Percentiles rank a stretch among this genome's conserved stretches.
Conservation (phyloP, 257 asterid species). For the Leonotis leonurus region DNA sequence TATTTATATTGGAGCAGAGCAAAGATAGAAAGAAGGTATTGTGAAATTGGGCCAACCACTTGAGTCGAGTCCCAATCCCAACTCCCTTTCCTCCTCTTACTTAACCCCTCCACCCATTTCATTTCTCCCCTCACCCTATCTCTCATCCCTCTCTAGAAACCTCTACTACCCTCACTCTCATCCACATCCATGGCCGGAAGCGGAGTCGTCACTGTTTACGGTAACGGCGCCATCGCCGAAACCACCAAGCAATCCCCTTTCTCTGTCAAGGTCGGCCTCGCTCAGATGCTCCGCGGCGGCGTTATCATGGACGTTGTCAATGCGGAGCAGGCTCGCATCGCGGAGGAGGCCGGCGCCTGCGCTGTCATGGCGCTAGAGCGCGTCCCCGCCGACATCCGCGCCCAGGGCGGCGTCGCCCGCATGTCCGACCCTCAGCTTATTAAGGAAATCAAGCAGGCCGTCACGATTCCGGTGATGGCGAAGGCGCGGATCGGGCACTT, state of each 20-base stretch:
- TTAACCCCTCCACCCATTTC: slow-evolving; percentile 18
- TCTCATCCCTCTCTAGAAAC: neutral
- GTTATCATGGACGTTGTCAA: slow-evolving; percentile 90
- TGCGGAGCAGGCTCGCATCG: slow-evolving; percentile 91
- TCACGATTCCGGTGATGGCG: slow-evolving; percentile 90
- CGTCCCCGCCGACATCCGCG: slow-evolving; percentile 88
- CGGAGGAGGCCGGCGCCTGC: slow-evolving; percentile 93
- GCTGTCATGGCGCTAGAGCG: slow-evolving; percentile 97
- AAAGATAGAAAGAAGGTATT: too few relatives aligned
- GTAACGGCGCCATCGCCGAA: slow-evolving; percentile 84
- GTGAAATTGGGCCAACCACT: slow-evolving; percentile 20
- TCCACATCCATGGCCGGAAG: slow-evolving; percentile 55
- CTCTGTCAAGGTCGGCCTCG: slow-evolving; percentile 87
- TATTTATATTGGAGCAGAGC: neutral
- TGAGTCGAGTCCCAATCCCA: slow-evolving; percentile 13
- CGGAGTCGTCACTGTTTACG: slow-evolving; percentile 85
- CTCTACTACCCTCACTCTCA: too few relatives aligned
- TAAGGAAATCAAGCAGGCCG: slow-evolving; percentile 81
- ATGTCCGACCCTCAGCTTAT: slow-evolving; percentile 87
- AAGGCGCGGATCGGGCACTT: slow-evolving; percentile 84
- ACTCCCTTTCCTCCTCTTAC: slow-evolving; percentile 4
- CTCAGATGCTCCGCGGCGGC: slow-evolving; percentile 97
- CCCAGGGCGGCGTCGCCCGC: slow-evolving; percentile 92
- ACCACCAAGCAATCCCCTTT: slow-evolving; percentile 76
- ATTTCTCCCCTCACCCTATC: slow-evolving; percentile 7